These are phyloP conservation scores for Anthoceros angustus DNA, from an alignment of 225 moss, liverwort and hornwort species.

Conservation along the genomic window DNA sequence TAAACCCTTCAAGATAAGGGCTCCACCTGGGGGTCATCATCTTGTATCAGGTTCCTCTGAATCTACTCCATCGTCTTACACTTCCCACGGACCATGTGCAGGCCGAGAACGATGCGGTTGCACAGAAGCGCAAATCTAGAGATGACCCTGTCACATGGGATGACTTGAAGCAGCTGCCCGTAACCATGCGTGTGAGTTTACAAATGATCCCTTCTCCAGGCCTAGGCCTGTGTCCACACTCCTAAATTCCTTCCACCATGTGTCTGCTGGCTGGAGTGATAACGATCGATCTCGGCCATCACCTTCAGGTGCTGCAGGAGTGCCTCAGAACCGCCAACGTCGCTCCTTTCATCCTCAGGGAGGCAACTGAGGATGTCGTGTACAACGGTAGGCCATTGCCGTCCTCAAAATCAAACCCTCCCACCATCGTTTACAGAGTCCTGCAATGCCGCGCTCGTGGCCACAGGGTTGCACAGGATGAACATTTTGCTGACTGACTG, in stretches of 20 bases:
- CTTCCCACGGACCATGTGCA: neutral
- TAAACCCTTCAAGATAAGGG: neutral
- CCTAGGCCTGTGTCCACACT: too few relatives aligned
- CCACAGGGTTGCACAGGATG: neutral
- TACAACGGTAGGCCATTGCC: neutral
- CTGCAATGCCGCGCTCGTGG: neutral
- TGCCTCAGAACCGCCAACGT: neutral
- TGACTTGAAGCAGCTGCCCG: neutral
- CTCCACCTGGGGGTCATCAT: too few relatives aligned
- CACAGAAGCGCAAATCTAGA: neutral
- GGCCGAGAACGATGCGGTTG: neutral
- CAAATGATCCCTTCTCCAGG: neutral
- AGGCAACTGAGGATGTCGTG: neutral
- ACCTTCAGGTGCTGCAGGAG: neutral
- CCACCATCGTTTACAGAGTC: neutral
- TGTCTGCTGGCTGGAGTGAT: too few relatives aligned
- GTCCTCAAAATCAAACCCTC: neutral
- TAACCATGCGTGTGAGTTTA: neutral
- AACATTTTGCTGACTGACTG: neutral
- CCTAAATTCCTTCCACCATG: too few relatives aligned
- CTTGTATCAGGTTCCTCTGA: too few relatives aligned
- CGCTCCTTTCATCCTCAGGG: neutral
- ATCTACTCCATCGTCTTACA: neutral
- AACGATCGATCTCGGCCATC: too few relatives aligned
- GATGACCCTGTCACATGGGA: slow-evolving; percentile 1